Conservation (phyloP, 208 protist species). For the Leishmania guyanensis region DNA sequence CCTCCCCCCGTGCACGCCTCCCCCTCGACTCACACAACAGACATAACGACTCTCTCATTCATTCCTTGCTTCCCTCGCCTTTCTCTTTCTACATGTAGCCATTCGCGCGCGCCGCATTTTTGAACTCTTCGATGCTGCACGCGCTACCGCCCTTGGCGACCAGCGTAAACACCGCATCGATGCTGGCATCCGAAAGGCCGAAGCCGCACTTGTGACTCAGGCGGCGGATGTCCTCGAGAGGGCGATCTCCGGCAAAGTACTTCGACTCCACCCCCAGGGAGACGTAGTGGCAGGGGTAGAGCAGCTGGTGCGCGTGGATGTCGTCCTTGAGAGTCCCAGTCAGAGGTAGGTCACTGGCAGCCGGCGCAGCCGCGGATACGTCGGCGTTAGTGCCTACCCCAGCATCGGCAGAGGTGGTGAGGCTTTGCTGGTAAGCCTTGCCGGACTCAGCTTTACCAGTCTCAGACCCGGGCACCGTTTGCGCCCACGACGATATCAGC, state of each 20-base stretch:
- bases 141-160: conserved; percentile 46
- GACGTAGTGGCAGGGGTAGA: conserved; percentile 87
- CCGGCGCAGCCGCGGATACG: neutral
- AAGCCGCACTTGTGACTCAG: conserved; percentile 76
- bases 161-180: conserved; percentile 70
- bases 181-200: conserved; percentile 61
- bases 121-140: conserved; percentile 89
- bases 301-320: conserved; percentile 64
- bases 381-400: neutral
- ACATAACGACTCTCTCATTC: neutral
- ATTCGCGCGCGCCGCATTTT: conserved; percentile 73
- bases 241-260: conserved; percentile 81
- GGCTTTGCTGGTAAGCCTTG: neutral
- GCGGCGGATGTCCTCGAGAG: conserved; percentile 60
- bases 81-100: conserved; percentile 55
- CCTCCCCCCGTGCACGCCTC: neutral
- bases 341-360: neutral
- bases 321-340: conserved; percentile 55
- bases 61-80: neutral
- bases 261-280: conserved; percentile 73
- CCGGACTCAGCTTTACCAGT: neutral
- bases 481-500: conserved; percentile 66
- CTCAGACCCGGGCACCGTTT: conserved; percentile 1
- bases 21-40: neutral
- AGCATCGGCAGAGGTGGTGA: conserved; percentile 2